Evolutionary conservation across 2,329 filamentous ascomycete species (phyloP).

Genomic region (Aspergillus piperis): DNA sequence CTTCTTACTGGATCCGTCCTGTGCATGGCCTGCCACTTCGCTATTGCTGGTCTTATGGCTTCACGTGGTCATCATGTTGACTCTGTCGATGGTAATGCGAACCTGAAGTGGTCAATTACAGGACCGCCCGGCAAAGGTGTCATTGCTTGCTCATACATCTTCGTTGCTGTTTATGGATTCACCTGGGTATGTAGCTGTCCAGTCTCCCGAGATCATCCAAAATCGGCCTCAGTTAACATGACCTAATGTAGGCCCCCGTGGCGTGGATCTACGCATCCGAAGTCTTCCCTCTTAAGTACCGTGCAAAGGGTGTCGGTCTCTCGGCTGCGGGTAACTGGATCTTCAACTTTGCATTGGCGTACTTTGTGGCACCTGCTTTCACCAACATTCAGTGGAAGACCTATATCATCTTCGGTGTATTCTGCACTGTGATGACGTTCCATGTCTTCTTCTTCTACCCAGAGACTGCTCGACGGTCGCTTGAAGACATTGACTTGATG

Average conservation of each 20-base stretch:
- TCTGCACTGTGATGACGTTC: conserved; percentile 68
- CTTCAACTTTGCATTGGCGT: conserved; percentile 58
- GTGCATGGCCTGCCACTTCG: conserved; percentile 54
- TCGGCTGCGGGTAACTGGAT: conserved; percentile 65
- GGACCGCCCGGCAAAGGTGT: conserved; percentile 58
- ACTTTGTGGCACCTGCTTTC: conserved; percentile 61
- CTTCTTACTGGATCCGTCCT: conserved; percentile 50
- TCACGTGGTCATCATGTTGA: conserved; percentile 49
- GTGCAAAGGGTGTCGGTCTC: conserved; percentile 65
- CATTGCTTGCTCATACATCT: conserved; percentile 65
- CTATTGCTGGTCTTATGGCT: conserved; percentile 57
- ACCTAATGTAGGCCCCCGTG: conserved; percentile 51
- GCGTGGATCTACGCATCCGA: conserved; percentile 63
- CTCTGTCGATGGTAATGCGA: conserved; percentile 50
- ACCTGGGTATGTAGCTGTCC: conserved; percentile 43
- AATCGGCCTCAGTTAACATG: not conserved
- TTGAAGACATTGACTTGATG: conserved; percentile 75
- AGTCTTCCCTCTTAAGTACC: conserved; percentile 65
- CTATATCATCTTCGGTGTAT: conserved; percentile 76
- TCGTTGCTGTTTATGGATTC: conserved; percentile 38
- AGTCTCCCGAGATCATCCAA: not conserved
- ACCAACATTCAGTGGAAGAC: conserved; percentile 61
- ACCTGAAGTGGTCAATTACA: conserved; percentile 50
- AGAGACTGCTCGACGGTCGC: conserved; percentile 68
- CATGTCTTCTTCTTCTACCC: conserved; percentile 69